A percentile compares a stretch with the other conserved stretches of the same genome.
Evolutionary conservation across 192 early-diverging fungal species (phyloP).

Genomic region (Cladochytrium replicatum): DNA sequence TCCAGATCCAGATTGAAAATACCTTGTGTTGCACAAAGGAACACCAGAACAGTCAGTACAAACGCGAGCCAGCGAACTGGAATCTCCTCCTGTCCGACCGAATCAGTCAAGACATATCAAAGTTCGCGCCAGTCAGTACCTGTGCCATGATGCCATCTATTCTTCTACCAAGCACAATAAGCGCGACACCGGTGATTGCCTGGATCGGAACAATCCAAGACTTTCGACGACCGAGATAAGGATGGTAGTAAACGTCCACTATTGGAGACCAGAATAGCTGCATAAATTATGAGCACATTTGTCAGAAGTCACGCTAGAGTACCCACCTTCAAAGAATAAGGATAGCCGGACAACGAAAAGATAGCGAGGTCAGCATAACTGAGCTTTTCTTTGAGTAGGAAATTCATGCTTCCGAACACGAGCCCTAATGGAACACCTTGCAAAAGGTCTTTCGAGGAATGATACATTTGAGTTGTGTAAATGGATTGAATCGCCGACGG

Average conservation of each 20-base stretch:
- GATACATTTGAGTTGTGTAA: background rate
- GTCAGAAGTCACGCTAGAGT: background rate
- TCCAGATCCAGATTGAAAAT: slow-evolving; percentile 17
- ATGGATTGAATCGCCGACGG: background rate
- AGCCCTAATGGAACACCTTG: slow-evolving; percentile 94
- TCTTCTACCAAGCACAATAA: slow-evolving; percentile 65
- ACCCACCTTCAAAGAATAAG: slow-evolving; percentile 84
- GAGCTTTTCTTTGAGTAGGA: slow-evolving; percentile 87
- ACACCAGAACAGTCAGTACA: slow-evolving; percentile 74
- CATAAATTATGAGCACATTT: background rate
- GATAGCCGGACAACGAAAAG: slow-evolving; percentile 90
- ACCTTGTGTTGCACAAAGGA: slow-evolving; percentile 92
- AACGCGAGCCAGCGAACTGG: slow-evolving; percentile 61
- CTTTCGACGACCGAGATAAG: slow-evolving; percentile 80
- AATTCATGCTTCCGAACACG: slow-evolving; percentile 84
- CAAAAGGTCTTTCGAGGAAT: slow-evolving; percentile 49
- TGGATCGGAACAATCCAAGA: slow-evolving; percentile 99
- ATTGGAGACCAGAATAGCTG: slow-evolving; percentile 93
- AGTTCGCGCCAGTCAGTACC: slow-evolving; percentile 25
- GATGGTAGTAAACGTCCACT: slow-evolving; percentile 81
- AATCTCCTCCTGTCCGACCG: slow-evolving; percentile 32
- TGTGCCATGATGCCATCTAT: slow-evolving; percentile 64
- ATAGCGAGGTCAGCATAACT: slow-evolving; percentile 86
- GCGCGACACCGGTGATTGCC: slow-evolving; percentile 64
- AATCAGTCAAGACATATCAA: background rate